Evolutionary conservation across 2,329 filamentous ascomycete genomes (phyloP).

Genomic region (Capronia epimyces): DNA sequence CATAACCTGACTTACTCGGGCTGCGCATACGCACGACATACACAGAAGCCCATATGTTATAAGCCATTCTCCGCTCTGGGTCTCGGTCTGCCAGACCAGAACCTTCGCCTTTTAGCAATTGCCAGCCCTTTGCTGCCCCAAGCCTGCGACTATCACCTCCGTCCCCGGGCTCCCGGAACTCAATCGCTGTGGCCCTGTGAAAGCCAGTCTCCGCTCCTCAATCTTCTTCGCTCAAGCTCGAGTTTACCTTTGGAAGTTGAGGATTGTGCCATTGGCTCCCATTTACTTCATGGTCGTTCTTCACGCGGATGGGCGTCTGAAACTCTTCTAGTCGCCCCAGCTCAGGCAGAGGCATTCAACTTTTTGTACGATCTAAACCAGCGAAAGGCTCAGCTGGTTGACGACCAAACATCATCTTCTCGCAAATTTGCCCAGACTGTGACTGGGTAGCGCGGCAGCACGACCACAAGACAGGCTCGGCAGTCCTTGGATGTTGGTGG

Average conservation of each 20-base stretch:
- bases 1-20: background rate
- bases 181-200: conserved; percentile 2
- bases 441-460: background rate
- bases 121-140: background rate
- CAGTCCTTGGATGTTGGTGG: background rate
- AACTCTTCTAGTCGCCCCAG: background rate
- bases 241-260: background rate
- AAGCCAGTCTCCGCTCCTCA: conserved; percentile 2
- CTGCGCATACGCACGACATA: background rate
- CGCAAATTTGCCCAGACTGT: background rate
- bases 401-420: background rate
- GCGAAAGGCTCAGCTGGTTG: background rate
- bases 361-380: background rate
- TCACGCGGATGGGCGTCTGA: background rate
- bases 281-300: background rate
- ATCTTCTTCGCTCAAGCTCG: background rate
- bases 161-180: conserved; percentile 7
- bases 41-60: background rate
- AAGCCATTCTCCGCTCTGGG: background rate
- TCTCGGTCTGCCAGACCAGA: background rate
- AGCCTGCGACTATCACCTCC: conserved; percentile 3
- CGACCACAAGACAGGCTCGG: background rate
- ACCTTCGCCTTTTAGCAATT: background rate
- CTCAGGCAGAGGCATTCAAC: background rate
- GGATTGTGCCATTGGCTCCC: background rate